phyloP scores from a whole-genome alignment of 139 green algal species.

The Chlorella sp. region DNA sequence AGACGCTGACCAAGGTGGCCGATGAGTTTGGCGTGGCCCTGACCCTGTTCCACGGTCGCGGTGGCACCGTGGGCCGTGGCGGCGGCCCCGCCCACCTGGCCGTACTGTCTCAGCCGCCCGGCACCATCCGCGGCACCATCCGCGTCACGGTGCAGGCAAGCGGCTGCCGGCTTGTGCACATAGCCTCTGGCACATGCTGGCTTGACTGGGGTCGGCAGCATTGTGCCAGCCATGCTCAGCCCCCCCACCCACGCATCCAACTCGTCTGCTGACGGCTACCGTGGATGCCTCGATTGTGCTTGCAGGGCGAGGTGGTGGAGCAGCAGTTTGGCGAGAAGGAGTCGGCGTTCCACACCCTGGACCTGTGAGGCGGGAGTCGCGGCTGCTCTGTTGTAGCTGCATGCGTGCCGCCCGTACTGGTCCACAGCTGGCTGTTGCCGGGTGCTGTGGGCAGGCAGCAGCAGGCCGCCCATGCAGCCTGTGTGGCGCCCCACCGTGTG shows the following conservation, averaged over 20 bases:
- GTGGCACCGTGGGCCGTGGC: slow-evolving; percentile 93
- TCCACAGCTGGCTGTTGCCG: too few species aligned
- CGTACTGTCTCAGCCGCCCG: slow-evolving; percentile 93
- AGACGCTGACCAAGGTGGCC: slow-evolving; percentile 49
- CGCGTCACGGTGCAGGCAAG: slow-evolving; percentile 91
- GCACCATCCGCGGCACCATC: slow-evolving; percentile 85
- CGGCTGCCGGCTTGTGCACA: not conserved
- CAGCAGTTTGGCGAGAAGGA: slow-evolving; percentile 84
- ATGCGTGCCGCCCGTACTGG: too few species aligned
- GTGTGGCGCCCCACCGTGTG: too few species aligned
- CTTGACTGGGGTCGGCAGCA: not conserved
- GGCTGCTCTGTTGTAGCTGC: not conserved
- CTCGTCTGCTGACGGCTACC: not conserved
- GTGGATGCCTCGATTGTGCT: not conserved
- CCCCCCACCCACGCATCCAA: slow-evolving; percentile 34
- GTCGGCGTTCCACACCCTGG: slow-evolving; percentile 72
- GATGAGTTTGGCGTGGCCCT: slow-evolving; percentile 71
- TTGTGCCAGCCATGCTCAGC: slow-evolving; percentile 40
- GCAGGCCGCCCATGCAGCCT: too few species aligned
- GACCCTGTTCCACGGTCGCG: slow-evolving; percentile 97
- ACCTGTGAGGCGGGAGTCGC: slow-evolving; percentile 73
- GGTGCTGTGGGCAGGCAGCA: too few species aligned
- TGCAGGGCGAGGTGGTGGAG: slow-evolving; percentile 88
- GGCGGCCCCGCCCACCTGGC: slow-evolving; percentile 95
- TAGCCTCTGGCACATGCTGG: not conserved